These are phyloP conservation scores for Globisporangium megalacanthum DNA, from an alignment of 352 stramenopile genomes.

Conservation along the genomic window DNA sequence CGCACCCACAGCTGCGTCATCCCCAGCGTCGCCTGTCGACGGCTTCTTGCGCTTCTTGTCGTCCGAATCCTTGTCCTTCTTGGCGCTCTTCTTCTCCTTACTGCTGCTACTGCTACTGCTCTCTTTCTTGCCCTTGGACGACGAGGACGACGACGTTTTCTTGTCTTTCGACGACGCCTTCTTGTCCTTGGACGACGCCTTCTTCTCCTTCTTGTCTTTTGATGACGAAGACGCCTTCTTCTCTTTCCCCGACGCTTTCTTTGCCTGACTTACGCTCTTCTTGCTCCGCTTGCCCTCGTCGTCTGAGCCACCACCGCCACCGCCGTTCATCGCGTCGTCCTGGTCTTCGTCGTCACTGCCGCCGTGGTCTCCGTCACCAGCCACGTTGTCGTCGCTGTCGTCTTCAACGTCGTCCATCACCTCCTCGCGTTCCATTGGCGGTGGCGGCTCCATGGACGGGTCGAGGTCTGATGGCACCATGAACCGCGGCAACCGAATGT, in stretches of 20 bases:
- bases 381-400: slow-evolving; percentile 17
- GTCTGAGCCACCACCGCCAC: slow-evolving; percentile 10
- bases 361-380: slow-evolving; percentile 10
- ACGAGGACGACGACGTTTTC: slow-evolving; percentile 5
- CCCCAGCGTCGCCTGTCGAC: background rate
- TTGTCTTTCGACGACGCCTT: slow-evolving; percentile 16
- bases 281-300: slow-evolving; percentile 23
- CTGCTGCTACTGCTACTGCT: slow-evolving; percentile 18
- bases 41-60: slow-evolving; percentile 24
- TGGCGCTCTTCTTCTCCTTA: slow-evolving; percentile 27
- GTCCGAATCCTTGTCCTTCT: slow-evolving; percentile 17
- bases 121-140: slow-evolving; percentile 17
- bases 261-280: slow-evolving; percentile 22
- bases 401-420: slow-evolving; percentile 21
- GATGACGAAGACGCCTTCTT: slow-evolving; percentile 21
- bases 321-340: slow-evolving; percentile 17
- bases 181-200: slow-evolving; percentile 12
- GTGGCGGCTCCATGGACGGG: slow-evolving; percentile 59
- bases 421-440: slow-evolving; percentile 23
- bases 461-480: slow-evolving; percentile 85
- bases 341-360: slow-evolving; percentile 8
- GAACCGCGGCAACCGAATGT: slow-evolving; percentile 61
- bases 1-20: background rate
- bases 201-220: slow-evolving; percentile 28
- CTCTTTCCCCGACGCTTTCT: slow-evolving; percentile 21